Percentiles rank a stretch among this genome's conserved stretches.
These are phyloP conservation scores for Penicillium sp. DNA, from an alignment of 2,329 filamentous ascomycete species.

Conservation along the genomic window DNA sequence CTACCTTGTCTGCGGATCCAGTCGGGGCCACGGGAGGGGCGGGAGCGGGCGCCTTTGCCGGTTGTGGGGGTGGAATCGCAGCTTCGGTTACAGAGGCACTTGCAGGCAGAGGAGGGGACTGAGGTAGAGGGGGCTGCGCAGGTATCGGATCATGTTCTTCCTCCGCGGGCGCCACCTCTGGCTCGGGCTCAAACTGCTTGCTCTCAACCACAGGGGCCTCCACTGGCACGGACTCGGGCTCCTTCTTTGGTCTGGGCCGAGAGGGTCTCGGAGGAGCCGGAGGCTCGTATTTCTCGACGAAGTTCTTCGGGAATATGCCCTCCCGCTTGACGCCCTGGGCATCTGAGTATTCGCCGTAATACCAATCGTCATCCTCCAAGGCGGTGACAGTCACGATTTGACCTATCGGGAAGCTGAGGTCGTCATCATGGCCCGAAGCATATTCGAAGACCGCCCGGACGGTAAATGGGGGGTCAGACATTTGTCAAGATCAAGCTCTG, in stretches of 20 bases:
- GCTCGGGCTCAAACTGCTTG: conserved; percentile 32
- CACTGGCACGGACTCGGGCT: conserved; percentile 42
- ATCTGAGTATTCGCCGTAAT: conserved; percentile 80
- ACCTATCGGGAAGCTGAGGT: conserved; percentile 78
- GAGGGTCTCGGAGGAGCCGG: conserved; percentile 80
- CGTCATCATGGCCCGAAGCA: conserved; percentile 86
- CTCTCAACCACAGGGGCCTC: conserved; percentile 26
- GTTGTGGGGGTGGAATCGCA: conserved; percentile 27
- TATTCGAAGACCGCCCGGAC: conserved; percentile 97
- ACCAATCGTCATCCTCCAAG: conserved; percentile 92
- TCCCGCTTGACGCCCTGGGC: conserved; percentile 68
- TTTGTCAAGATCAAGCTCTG: conserved; percentile 47
- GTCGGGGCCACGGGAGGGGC: conserved; percentile 27
- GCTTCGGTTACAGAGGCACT: conserved; percentile 27
- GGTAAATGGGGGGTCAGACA: conserved; percentile 73
- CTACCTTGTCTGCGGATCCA: conserved; percentile 38
- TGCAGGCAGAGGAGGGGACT: conserved; percentile 23
- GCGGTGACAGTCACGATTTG: conserved; percentile 94
- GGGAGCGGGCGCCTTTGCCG: conserved; percentile 24
- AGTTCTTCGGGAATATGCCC: conserved; percentile 93
- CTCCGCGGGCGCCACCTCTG: conserved; percentile 24
- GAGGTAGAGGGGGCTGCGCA: conserved; percentile 17
- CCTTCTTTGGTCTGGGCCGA: conserved; percentile 68
- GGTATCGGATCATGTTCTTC: conserved; percentile 25
- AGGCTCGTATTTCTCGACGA: conserved; percentile 94